A percentile compares a stretch with the other conserved stretches of the same genome.
Evolutionary conservation across 768 basidiomycete genomes (phyloP).

Genomic region (Leccinum ochraceum): DNA sequence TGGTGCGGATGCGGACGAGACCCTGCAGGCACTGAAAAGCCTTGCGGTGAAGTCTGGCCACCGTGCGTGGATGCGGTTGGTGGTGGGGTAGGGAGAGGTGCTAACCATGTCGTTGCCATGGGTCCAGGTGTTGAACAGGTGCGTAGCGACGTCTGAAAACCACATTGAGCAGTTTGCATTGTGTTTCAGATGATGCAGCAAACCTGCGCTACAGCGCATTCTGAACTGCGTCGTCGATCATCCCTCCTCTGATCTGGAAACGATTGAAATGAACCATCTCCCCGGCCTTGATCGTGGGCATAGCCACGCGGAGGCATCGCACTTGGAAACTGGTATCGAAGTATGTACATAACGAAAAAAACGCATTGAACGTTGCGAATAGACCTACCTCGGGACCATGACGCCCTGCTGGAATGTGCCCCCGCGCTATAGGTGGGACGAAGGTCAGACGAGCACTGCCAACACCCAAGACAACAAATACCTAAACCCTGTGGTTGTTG

Average conservation of each 20-base stretch:
- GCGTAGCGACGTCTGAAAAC: constrained; percentile 9
- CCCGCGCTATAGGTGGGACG: constrained; percentile 3
- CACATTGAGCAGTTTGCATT: neutral
- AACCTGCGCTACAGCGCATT: constrained; percentile 20
- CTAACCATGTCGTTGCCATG: constrained; percentile 17
- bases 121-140: constrained; percentile 6
- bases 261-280: constrained; percentile 6
- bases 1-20: constrained; percentile 12
- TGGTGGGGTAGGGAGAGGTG: constrained; percentile 25
- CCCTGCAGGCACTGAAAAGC: constrained; percentile 15
- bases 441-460: neutral
- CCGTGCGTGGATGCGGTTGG: constrained; percentile 9
- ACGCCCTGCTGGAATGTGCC: constrained; percentile 6
- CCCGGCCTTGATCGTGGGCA: constrained; percentile 6
- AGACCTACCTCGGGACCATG: constrained; percentile 15
- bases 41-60: constrained; percentile 1
- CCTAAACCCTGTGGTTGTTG: constrained; percentile 13
- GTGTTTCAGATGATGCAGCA: constrained; percentile 4
- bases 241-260: constrained; percentile 7
- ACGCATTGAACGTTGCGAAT: neutral
- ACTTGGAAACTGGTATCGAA: neutral
- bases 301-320: neutral
- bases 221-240: constrained; percentile 20
- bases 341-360: neutral
- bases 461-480: neutral